Evolutionary conservation across 1,284 basidiomycete species (phyloP).

Genomic region (Kwoniella shivajii): DNA sequence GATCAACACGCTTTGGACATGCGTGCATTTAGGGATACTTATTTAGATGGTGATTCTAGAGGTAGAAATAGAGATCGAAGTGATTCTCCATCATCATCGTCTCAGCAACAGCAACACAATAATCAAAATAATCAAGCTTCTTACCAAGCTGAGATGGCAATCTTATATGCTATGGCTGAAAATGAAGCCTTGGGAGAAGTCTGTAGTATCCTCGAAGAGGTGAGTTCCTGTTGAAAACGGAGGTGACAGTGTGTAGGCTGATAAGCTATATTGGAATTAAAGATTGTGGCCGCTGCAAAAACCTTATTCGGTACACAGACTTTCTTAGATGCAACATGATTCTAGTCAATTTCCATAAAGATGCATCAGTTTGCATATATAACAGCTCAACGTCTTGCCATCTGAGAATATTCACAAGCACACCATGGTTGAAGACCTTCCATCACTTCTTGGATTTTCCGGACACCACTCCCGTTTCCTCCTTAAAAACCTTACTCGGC

Average conservation of each 20-base stretch:
- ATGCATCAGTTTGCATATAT: too few species aligned
- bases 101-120: not conserved
- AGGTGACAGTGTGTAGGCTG: not conserved
- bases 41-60: not conserved
- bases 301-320: conserved; percentile 50
- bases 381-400: too few species aligned
- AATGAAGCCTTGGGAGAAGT: conserved; percentile 51
- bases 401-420: too few species aligned
- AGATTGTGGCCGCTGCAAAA: conserved; percentile 48
- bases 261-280: not conserved
- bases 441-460: too few species aligned
- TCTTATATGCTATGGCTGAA: conserved; percentile 54
- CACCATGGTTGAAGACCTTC: too few species aligned
- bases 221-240: conserved; percentile 19
- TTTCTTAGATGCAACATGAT: conserved; percentile 30
- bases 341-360: too few species aligned
- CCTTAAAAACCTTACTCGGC: too few species aligned
- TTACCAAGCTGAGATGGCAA: conserved; percentile 41
- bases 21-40: conserved; percentile 3
- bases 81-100: not conserved
- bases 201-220: conserved; percentile 50
- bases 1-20: conserved; percentile 43
- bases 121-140: not conserved
- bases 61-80: conserved; percentile 1
- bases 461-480: too few species aligned